Evolutionary conservation across 169 alveolate species (phyloP).

Genomic region (Babesia bigemina): DNA sequence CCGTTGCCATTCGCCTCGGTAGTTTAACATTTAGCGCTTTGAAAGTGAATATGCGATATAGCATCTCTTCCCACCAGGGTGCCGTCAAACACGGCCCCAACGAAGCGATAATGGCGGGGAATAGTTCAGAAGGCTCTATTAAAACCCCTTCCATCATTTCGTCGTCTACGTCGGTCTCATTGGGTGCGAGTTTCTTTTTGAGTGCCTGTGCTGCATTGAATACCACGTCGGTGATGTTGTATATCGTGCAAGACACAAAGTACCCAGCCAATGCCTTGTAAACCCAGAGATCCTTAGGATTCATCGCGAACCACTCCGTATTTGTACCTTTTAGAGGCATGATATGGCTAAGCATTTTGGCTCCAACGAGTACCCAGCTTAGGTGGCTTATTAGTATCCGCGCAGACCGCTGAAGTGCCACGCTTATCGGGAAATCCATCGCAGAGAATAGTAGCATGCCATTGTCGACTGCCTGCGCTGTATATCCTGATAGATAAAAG

Average conservation of each 20-base stretch:
- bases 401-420: conserved; percentile 43
- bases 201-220: conserved; percentile 1
- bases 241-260: conserved; percentile 34
- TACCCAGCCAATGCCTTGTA: conserved; percentile 49
- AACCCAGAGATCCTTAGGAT: conserved; percentile 54
- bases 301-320: conserved; percentile 31
- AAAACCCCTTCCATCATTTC: conserved; percentile 22
- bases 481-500: conserved; percentile 35
- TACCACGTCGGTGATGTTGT: conserved; percentile 36
- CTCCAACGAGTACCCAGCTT: conserved; percentile 51
- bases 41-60: conserved; percentile 68
- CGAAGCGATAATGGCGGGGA: conserved; percentile 60
- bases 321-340: conserved; percentile 15
- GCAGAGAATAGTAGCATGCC: conserved; percentile 42
- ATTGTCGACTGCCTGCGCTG: conserved; percentile 29
- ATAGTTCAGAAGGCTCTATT: conserved; percentile 41
- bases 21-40: conserved; percentile 32
- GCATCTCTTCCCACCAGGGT: conserved; percentile 76
- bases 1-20: conserved; percentile 36
- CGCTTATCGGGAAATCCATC: conserved; percentile 32
- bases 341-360: conserved; percentile 27
- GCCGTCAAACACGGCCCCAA: conserved; percentile 76
- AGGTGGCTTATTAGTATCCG: conserved; percentile 45
- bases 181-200: not conserved
- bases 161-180: not conserved